Evolutionary conservation across 495 filamentous ascomycete genomes (phyloP), one percentile per base, ranked within the genome.

Genomic region (Penicillium odoratum): DNA sequence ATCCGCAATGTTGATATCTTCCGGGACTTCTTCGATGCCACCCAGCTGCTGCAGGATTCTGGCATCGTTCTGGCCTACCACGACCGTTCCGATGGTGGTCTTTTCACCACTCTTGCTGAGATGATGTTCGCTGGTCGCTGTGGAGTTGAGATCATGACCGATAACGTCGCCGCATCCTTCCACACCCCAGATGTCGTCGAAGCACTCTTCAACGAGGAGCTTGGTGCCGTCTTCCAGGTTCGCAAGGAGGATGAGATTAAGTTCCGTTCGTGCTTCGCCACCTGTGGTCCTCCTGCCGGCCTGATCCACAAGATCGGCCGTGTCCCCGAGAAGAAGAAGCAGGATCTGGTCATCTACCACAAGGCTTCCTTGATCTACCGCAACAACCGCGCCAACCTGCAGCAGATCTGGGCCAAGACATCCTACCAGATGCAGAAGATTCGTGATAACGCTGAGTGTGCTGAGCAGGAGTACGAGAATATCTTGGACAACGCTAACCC

Each of bases 81-180:
- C 68, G 94, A 98, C 68, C 82, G 88, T 34, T 96, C 91, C 15
- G 94, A 98, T 62, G 94, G 95, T 72, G 94, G 94, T 65, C 76
- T 98, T 5, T 85, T 98, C 63, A 97, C 93, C 11, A 92, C 93
- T 7, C 78, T 98, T 10, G 89, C 85, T 10, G 94, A 98, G 71
- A 98, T 98, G 94, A 95, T 96, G 85, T 97, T 98, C 65, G 94
- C 94, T 10, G 94, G 94, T 29, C 86, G 94, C 44, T 96, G 92
- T 64, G 95, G 95, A 57, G 83, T 90, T 26, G 87, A 93, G 53
- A 77, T 98, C 40, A 88, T 90, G 82, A 74, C 97, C 58, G 93
- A 96, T 68, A 82, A 78, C 43, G 79, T 96, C 50, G 80, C 74
- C 66, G 65, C 67, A 40, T 78, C 68, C 18, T 78, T 75, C 53